Conservation (phyloP, 75 land plant genomes). For the Azolla pinnata region DNA sequence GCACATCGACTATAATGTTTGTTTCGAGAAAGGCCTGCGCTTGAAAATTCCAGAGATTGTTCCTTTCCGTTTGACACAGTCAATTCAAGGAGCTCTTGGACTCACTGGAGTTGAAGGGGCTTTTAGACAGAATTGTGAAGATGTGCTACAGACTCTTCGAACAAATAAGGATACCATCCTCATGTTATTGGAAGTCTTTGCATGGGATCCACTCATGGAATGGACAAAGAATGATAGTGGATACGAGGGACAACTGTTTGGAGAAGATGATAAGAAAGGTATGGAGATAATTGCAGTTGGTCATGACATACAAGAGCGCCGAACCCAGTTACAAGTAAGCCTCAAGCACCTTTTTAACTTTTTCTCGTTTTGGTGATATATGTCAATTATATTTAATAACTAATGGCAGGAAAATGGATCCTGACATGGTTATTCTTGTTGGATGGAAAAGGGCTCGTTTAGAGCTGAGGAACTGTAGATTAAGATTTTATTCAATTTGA, state of each 20-base stretch:
- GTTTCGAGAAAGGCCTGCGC: conserved; percentile 95
- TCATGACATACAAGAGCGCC: conserved; percentile 95
- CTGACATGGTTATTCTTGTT: too few relatives aligned
- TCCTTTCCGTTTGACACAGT: conserved; percentile 98
- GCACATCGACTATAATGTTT: conserved; percentile 98
- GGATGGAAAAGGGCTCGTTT: too few relatives aligned
- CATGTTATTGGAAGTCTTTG: conserved; percentile 92
- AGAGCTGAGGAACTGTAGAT: too few relatives aligned
- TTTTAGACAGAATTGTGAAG: conserved; percentile 83
- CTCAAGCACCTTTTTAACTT: too few relatives aligned
- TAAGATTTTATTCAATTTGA: too few relatives aligned
- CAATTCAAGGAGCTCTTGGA: conserved; percentile 78
- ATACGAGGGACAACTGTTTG: conserved; percentile 86
- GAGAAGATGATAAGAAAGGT: conserved; percentile 94
- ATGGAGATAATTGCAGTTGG: conserved; percentile 98
- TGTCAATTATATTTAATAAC: too few relatives aligned
- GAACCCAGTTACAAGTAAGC: conserved; percentile 82
- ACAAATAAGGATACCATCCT: conserved; percentile 79
- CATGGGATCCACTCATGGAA: conserved; percentile 96
- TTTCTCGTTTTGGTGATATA: too few relatives aligned
- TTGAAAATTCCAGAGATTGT: conserved; percentile 98
- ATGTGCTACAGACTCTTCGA: conserved; percentile 56
- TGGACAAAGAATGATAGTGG: conserved; percentile 85
- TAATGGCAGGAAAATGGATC: too few relatives aligned
- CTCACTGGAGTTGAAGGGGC: conserved; percentile 82